phyloP scores from a whole-genome alignment of 2,329 filamentous ascomycete genomes.

The Fusarium keratoplasticum region DNA sequence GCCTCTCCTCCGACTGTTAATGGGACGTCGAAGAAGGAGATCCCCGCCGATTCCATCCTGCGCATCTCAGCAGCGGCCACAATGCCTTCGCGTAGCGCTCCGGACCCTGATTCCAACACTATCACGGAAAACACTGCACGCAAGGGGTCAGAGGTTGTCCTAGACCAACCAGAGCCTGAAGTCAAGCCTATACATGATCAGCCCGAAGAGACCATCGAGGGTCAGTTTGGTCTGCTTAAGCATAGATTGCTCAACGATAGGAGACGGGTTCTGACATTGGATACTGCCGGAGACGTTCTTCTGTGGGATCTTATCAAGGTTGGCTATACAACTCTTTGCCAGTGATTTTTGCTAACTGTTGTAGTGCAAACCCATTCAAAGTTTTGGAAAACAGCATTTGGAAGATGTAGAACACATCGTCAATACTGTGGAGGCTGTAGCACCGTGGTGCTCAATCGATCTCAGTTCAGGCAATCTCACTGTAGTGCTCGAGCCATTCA shows the following conservation, averaged over 20 bases:
- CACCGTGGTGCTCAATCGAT: constrained; percentile 96
- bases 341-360: constrained; percentile 17
- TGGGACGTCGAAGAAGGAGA: constrained; percentile 66
- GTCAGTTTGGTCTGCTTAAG: constrained; percentile 94
- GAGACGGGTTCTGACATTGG: constrained; percentile 87
- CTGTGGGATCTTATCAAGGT: constrained; percentile 94
- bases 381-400: constrained; percentile 93
- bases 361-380: constrained; percentile 86
- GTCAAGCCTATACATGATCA: constrained; percentile 73
- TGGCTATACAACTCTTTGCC: constrained; percentile 40
- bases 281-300: constrained; percentile 94
- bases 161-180: constrained; percentile 47
- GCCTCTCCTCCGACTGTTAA: constrained; percentile 50
- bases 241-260: constrained; percentile 92
- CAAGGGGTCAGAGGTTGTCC: constrained; percentile 47
- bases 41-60: constrained; percentile 82
- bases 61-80: constrained; percentile 86
- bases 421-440: constrained; percentile 88
- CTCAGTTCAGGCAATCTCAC: constrained; percentile 92
- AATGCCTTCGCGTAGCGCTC: constrained; percentile 70
- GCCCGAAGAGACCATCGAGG: constrained; percentile 87
- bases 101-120: constrained; percentile 67
- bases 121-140: constrained; percentile 58
- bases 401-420: constrained; percentile 90
- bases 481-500: constrained; percentile 91